A percentile compares a stretch with the other conserved stretches of the same genome.
phyloP scores from a whole-genome alignment of 140 eudicot genomes.

The Cichorium intybus region DNA sequence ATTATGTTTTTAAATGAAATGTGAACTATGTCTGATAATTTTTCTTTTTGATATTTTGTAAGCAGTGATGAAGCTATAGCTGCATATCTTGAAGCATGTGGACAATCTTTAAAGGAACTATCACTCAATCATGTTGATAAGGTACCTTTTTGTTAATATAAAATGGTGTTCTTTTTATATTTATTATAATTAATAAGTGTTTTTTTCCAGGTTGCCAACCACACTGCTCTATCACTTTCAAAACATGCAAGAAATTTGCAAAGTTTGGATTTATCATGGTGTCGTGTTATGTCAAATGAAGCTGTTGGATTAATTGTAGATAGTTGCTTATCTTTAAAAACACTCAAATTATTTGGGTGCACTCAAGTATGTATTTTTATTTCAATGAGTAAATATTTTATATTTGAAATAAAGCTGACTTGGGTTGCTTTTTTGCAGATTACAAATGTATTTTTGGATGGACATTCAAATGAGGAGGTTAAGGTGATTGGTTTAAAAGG shows the following conservation, averaged over 20 bases:
- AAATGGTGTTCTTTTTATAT: background rate
- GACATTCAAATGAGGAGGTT: conserved; percentile 67
- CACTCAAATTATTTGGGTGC: conserved; percentile 84
- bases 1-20: background rate
- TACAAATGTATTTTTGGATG: conserved; percentile 53
- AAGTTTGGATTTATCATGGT: conserved; percentile 81
- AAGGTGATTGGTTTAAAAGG: conserved; percentile 59
- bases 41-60: background rate
- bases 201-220: conserved; percentile 50
- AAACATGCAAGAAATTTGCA: conserved; percentile 50
- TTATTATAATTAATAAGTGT: background rate
- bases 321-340: conserved; percentile 55
- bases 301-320: conserved; percentile 89
- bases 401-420: background rate
- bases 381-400: background rate
- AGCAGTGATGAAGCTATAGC: conserved; percentile 92
- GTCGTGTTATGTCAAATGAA: conserved; percentile 75
- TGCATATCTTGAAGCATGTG: conserved; percentile 80
- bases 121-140: conserved; percentile 64
- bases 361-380: conserved; percentile 60
- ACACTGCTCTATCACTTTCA: conserved; percentile 81
- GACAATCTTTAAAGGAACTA: conserved; percentile 58
- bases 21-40: background rate
- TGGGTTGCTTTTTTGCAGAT: conserved; percentile 38
- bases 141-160: conserved; percentile 37